Evolutionary conservation across 1,139 yeast species (phyloP).

Genomic region (Pichia sp.): DNA sequence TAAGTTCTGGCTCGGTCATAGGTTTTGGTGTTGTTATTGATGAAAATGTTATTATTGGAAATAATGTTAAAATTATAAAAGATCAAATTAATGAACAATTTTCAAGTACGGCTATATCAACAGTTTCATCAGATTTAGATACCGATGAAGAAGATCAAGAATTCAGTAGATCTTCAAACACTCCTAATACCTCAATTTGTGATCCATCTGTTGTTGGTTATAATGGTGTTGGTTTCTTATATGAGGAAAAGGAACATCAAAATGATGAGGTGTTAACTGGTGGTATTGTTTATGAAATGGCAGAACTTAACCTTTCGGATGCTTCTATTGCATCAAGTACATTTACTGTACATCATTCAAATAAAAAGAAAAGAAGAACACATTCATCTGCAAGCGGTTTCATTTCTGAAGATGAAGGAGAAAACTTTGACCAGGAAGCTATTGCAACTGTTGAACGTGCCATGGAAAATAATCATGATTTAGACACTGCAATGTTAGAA

Average conservation of each 20-base stretch:
- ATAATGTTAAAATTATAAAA: conserved; percentile 47
- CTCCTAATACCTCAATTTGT: conserved; percentile 5
- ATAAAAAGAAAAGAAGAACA: conserved; percentile 34
- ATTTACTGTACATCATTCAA: conserved; percentile 32
- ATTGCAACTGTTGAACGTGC: conserved; percentile 91
- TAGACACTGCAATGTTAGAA: conserved; percentile 89
- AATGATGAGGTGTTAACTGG: conserved; percentile 29
- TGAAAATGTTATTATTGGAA: conserved; percentile 39
- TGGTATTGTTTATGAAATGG: conserved; percentile 53
- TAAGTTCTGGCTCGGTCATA: conserved; percentile 68
- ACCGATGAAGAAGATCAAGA: no score
- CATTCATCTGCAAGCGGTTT: conserved; percentile 38
- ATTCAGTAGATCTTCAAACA: no score
- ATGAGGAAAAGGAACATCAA: conserved; percentile 33
- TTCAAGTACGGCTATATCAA: conserved; percentile 10
- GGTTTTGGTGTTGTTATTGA: conserved; percentile 71
- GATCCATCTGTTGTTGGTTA: conserved; percentile 28
- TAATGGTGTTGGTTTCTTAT: conserved; percentile 31
- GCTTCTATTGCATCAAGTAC: conserved; percentile 65
- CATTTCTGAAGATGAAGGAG: conserved; percentile 49
- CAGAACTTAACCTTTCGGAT: conserved; percentile 67
- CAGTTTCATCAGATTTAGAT: conserved; percentile 10
- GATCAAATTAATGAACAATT: conserved; percentile 35
- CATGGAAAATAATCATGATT: conserved; percentile 82
- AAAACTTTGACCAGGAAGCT: conserved; percentile 82